Evolutionary conservation across 768 basidiomycete species (phyloP), one percentile per base, ranked within the genome.

Genomic region (Trametes coccinea): DNA sequence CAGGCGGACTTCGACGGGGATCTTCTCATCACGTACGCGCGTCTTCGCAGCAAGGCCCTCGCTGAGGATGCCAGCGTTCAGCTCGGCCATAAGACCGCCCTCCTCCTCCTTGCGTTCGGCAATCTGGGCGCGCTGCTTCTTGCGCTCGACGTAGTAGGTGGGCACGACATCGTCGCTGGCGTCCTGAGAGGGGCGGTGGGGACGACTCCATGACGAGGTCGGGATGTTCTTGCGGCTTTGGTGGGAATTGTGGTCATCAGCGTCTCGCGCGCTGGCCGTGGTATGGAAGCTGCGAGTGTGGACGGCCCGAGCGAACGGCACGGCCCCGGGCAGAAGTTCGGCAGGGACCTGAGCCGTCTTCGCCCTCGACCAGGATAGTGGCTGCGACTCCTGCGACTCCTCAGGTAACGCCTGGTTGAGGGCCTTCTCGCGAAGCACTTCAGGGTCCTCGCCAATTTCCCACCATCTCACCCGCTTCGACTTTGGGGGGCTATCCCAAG

Each of bases 1-100:
- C 29, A 73, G 70, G 34, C 70, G 64, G 0, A 79, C 71, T 64
- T 81, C 80, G 27, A 77, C 78, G 1, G 80, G 80, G 5, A 80
- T 72, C 69, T 81, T 80, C 63, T 75, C 74, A 5, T 69, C 66
- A 1, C 67, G 59, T 4, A 58, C 60, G 16, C 64, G 63, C 13
- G 71, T 72, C 58, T 68, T 54, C 22, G 71, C 71, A 14, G 71
- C 69, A 39, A 72, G 59, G 27, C 69, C 71, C 13, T 72, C 71
- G 61, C 68, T 69, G 30, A 72, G 64, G 53, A 72, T 69, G 39
- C 71, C 71, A 4, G 69, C 71, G 57, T 62, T 66, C 37, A 72
- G 71, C 61, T 72, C 68, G 37, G 69, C 63, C 71, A 72, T 72
- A 41, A 72, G 50, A 16, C 67, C 52, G 33, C 71, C 69, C 39